These are phyloP conservation scores for Oryza meyeriana DNA, from an alignment of 176 grass and related monocot species.

Conservation along the genomic window DNA sequence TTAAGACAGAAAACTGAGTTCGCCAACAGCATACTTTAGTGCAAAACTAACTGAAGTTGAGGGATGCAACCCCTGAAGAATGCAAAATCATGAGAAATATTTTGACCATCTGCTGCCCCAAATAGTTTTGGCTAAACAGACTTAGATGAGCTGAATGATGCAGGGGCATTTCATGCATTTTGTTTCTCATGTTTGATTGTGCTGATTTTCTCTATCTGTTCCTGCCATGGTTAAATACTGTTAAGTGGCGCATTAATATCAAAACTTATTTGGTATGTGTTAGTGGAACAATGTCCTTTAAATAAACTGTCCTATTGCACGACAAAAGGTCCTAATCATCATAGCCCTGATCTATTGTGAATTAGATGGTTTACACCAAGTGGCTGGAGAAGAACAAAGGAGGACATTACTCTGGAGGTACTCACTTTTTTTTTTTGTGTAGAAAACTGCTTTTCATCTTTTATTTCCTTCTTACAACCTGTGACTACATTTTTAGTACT, in stretches of 20 bases:
- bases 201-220: neutral
- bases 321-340: neutral
- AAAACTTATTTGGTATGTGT: neutral
- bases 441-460: constrained; percentile 32
- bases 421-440: constrained; percentile 23
- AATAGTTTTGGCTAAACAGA: neutral
- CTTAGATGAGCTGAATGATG: neutral
- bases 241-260: neutral
- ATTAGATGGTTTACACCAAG: constrained; percentile 88
- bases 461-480: constrained; percentile 23
- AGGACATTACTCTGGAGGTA: constrained; percentile 91
- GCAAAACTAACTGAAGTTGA: neutral
- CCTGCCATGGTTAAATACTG: neutral
- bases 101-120: neutral
- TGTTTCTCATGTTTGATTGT: neutral
- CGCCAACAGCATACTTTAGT: neutral
- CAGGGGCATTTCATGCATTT: neutral
- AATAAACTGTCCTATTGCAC: constrained; percentile 5
- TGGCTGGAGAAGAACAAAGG: constrained; percentile 97
- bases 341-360: constrained; percentile 44
- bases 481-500: neutral
- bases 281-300: neutral
- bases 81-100: neutral
- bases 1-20: neutral
- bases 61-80: neutral